Evolutionary conservation across 306 rosid species (phyloP).

Genomic region (Quercus bicolor): DNA sequence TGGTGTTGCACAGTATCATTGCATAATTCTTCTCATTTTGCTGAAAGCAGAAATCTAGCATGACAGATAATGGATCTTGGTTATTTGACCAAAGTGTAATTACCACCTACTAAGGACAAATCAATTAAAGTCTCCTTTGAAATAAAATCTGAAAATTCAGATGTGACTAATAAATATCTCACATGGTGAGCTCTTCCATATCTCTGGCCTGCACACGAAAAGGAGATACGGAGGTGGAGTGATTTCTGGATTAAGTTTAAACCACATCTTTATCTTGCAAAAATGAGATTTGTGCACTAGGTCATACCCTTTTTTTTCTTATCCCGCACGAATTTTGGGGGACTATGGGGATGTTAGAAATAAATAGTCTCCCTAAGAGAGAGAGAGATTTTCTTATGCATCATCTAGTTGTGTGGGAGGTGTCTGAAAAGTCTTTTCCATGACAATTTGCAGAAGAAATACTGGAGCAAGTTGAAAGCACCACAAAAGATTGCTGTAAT

Average conservation of each 20-base stretch:
- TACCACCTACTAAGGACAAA: too few species aligned
- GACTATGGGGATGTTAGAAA: not conserved
- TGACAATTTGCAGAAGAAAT: conserved; percentile 71
- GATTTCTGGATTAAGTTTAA: not conserved
- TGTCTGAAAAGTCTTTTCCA: conserved; percentile 13
- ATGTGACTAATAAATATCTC: too few species aligned
- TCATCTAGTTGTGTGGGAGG: not conserved
- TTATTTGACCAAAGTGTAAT: too few species aligned
- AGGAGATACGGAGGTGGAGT: not conserved
- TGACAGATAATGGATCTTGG: too few species aligned
- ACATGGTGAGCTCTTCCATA: not conserved
- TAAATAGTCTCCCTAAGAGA: not conserved
- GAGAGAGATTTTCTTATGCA: conserved; percentile 7
- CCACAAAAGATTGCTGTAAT: conserved; percentile 68
- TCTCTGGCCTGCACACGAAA: not conserved
- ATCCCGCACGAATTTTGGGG: not conserved
- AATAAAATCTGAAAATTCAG: too few species aligned
- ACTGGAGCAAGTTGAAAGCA: conserved; percentile 79
- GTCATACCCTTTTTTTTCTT: too few species aligned
- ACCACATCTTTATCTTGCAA: not conserved
- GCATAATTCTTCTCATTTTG: too few species aligned
- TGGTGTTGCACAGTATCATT: too few species aligned
- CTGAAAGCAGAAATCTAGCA: too few species aligned
- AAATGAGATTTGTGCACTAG: too few species aligned
- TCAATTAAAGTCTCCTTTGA: too few species aligned